Base-by-base conservation (phyloP, 1,284 basidiomycete genomes). In the Phaffia rhodozyma region DNA sequence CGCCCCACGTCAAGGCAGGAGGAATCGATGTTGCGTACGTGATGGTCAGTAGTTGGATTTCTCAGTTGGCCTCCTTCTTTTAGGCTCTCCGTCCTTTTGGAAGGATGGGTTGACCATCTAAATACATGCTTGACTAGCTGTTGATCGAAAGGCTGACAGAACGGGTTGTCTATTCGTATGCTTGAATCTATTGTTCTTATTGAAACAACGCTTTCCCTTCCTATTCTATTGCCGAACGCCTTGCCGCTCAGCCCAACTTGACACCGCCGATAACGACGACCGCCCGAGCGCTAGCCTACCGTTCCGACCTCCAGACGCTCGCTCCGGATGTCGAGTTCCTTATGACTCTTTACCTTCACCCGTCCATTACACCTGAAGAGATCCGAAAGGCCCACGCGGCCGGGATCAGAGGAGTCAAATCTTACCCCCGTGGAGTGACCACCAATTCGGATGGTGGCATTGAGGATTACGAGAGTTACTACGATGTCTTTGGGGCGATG, bases 381-480 rank as follows among this genome's bases (percentile, higher is more conserved):
- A 88, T 98, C 70, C 82, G 82, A 68, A 92, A 89, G 74, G 96
- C 96, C 5, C 86, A 86, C 65, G 76, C 79, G 55, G 85, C 86
- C 23, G 93, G 93, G n/a, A 83, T 97, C 69, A 81, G 82, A 58
- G 93, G 96, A 50, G 91, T 98, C 70, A 98, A 98, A 78, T 92
- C 89, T 29, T 99, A 98, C 75, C 96, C 96, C 56, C 82, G 91
- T 68, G 96, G 96, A 18, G 96, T 99, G 1, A 99, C 96, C 11
- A 99, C 96, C 59, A 97, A 97, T 77, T 96, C 91, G 47, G 91
- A 93, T 67, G 86, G 89, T 51, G 96, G 96, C 13, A 97, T 98
- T 70, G 94, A 98, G 74, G 91, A 91, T 52, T 98, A 98, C 72
- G 89, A 90, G 69, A 81, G 84, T 0, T 99, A 97, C 76, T 96